Percentiles rank a stretch among this genome's conserved stretches.
Conservation (phyloP, 768 basidiomycete species). For the Hypholoma sublateritium region DNA sequence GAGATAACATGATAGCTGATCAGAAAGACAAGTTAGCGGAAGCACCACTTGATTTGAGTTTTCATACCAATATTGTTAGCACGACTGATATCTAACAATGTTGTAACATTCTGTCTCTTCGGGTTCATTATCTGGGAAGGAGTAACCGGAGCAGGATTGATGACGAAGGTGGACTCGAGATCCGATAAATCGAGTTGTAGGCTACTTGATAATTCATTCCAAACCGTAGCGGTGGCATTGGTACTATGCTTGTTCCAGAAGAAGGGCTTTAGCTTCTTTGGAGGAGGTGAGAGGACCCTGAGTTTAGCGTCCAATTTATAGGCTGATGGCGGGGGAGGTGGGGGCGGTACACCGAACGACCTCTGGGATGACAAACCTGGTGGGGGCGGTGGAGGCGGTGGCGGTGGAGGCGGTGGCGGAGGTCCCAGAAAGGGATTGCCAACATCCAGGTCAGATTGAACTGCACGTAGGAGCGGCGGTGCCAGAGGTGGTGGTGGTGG, state of each 20-base stretch:
- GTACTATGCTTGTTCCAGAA: conserved; percentile 83
- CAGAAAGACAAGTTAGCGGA: conserved; percentile 1
- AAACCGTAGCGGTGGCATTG: conserved; percentile 53
- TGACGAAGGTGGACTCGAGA: conserved; percentile 69
- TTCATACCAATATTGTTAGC: conserved; percentile 80
- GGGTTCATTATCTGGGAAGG: conserved; percentile 42
- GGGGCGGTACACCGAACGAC: conserved; percentile 19
- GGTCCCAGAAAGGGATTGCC: neutral
- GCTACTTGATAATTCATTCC: conserved; percentile 54
- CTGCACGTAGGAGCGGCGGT: conserved; percentile 49
- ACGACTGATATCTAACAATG: conserved; percentile 74
- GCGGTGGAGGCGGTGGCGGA: conserved; percentile 32
- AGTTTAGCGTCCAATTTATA: conserved; percentile 30
- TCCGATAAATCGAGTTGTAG: conserved; percentile 62
- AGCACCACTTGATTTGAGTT: neutral
- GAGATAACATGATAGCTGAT: conserved; percentile 80
- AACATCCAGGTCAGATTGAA: neutral
- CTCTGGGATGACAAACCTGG: conserved; percentile 31
- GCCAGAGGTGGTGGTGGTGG: conserved; percentile 19
- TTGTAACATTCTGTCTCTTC: conserved; percentile 64
- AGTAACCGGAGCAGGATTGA: conserved; percentile 46
- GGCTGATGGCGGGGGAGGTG: conserved; percentile 41
- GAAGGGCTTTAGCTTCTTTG: conserved; percentile 75
- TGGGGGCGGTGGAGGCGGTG: conserved; percentile 47
- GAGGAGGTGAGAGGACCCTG: conserved; percentile 38